Evolutionary conservation across 2,329 filamentous ascomycete species (phyloP).

Genomic region (Colletotrichum plurivorum): DNA sequence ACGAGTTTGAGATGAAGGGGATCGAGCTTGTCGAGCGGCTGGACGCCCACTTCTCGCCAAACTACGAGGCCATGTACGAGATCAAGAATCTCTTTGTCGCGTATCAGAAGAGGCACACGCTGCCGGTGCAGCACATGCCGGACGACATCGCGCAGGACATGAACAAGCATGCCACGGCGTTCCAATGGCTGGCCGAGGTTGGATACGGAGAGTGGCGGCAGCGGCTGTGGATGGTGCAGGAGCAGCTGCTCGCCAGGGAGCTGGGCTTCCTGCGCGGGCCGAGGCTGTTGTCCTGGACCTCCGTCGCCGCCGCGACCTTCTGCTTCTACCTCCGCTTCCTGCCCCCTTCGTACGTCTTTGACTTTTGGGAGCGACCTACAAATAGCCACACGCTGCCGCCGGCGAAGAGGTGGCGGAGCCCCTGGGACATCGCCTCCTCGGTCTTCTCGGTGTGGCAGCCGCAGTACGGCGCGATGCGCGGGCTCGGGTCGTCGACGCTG

Average conservation of each 20-base stretch:
- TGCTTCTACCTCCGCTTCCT: not conserved
- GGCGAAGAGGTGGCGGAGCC: not conserved
- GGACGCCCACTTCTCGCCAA: not conserved
- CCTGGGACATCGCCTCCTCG: not conserved
- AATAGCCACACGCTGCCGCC: not conserved
- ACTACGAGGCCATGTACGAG: not conserved
- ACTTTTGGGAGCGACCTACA: not conserved
- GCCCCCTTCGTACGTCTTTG: not conserved
- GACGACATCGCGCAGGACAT: not conserved
- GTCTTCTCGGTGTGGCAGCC: not conserved
- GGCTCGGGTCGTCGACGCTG: not conserved
- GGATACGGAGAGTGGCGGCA: not conserved
- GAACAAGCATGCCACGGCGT: not conserved
- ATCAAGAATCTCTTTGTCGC: not conserved
- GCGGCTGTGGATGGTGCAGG: constrained; percentile 5
- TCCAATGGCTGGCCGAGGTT: not conserved
- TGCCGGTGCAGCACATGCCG: not conserved
- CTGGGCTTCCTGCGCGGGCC: not conserved
- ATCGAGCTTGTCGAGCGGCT: not conserved
- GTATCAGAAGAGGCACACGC: not conserved
- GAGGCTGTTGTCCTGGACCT: not conserved
- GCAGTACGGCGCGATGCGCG: not conserved
- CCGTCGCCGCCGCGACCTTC: not conserved
- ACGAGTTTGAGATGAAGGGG: not conserved
- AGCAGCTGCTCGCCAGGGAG: constrained; percentile 1